Evolutionary conservation across 768 basidiomycete genomes (phyloP).

Genomic region (Russula sp.): DNA sequence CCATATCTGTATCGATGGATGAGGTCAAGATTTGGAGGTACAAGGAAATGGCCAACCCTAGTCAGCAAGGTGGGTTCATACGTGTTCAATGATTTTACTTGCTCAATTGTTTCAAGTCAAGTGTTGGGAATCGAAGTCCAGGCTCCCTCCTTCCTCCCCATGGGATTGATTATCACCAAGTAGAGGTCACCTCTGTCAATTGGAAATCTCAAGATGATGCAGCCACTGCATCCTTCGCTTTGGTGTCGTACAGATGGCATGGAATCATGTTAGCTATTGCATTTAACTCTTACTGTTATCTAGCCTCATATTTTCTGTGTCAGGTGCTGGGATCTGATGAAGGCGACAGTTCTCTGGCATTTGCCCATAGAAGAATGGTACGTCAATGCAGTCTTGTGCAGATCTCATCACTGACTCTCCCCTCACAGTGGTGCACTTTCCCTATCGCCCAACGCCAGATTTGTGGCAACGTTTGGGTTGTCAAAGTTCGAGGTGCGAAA

Average conservation of each 20-base stretch:
- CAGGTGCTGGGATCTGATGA: not conserved
- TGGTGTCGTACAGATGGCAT: not conserved
- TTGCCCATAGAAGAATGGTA: not conserved
- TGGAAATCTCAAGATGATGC: not conserved
- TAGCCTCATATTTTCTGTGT: too few species aligned
- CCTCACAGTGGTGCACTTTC: not conserved
- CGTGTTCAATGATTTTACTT: not conserved
- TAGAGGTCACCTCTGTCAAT: not conserved
- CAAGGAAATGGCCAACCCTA: not conserved
- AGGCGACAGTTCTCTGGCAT: not conserved
- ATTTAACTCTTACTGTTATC: not conserved
- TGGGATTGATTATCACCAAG: not conserved
- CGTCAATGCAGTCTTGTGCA: not conserved
- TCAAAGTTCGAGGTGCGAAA: not conserved
- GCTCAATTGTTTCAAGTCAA: not conserved
- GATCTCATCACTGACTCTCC: not conserved
- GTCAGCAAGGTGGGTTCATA: not conserved
- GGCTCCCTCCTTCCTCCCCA: not conserved
- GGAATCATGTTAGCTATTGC: not conserved
- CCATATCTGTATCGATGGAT: not conserved
- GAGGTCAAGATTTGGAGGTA: not conserved
- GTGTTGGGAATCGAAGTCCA: not conserved
- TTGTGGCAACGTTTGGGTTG: not conserved
- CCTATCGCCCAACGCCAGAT: not conserved
- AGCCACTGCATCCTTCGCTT: not conserved